Evolutionary conservation across 169 alveolate species (phyloP).

Genomic region (Plasmodium coatneyi): DNA sequence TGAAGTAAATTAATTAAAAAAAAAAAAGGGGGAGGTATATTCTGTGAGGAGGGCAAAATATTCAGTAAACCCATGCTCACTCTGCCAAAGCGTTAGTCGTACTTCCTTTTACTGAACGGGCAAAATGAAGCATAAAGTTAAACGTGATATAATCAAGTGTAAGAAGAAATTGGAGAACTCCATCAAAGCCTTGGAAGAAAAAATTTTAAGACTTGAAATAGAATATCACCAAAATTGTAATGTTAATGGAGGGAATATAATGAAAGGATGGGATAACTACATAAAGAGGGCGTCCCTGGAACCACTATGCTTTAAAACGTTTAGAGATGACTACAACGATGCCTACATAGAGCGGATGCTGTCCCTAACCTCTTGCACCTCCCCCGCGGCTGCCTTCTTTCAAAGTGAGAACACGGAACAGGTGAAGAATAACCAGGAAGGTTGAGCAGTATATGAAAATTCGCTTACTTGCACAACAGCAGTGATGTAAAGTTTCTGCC

Average conservation of each 20-base stretch:
- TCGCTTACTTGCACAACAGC: background rate
- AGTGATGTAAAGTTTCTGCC: background rate
- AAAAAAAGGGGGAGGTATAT: background rate
- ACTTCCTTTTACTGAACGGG: background rate
- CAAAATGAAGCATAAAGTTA: conserved; percentile 71
- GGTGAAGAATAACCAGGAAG: background rate
- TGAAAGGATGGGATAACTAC: conserved; percentile 71
- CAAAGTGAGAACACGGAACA: conserved; percentile 7
- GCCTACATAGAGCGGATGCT: conserved; percentile 51
- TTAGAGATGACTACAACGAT: conserved; percentile 68
- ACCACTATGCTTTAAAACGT: conserved; percentile 62
- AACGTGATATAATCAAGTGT: conserved; percentile 64
- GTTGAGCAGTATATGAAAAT: background rate
- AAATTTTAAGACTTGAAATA: conserved; percentile 70
- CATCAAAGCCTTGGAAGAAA: conserved; percentile 69
- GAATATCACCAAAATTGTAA: conserved; percentile 71
- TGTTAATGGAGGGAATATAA: conserved; percentile 68
- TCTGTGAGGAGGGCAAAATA: background rate
- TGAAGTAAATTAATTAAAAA: background rate
- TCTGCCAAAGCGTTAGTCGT: background rate
- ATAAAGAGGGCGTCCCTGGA: conserved; percentile 48
- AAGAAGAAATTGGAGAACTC: conserved; percentile 68
- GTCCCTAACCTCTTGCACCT: conserved; percentile 69
- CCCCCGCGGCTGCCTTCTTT: conserved; percentile 45
- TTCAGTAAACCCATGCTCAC: background rate